Percentiles rank a stretch among this genome's conserved stretches.
Conservation (phyloP, 2,329 filamentous ascomycete species). For the Bipolaris bicolor region DNA sequence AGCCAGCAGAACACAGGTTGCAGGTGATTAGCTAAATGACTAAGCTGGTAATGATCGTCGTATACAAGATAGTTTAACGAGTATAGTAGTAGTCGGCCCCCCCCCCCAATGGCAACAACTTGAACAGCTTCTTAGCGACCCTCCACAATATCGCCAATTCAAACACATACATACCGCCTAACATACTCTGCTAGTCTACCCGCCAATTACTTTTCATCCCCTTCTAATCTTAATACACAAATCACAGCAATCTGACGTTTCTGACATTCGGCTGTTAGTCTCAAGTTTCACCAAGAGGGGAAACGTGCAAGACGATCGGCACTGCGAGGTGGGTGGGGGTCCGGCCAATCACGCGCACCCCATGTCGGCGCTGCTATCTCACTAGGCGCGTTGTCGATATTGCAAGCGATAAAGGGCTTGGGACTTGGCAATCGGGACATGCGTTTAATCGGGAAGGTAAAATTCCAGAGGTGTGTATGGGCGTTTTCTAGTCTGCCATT, state of each 20-base stretch:
- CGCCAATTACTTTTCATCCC: too few relatives aligned
- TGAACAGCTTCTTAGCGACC: too few relatives aligned
- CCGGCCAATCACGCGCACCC: slow-evolving; percentile 12
- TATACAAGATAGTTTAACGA: too few relatives aligned
- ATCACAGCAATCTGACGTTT: background rate
- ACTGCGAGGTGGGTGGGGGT: background rate
- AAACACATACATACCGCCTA: too few relatives aligned
- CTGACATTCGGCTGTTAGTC: background rate
- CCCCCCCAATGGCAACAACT: too few relatives aligned
- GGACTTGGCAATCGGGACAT: slow-evolving; percentile 21
- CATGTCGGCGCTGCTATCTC: slow-evolving; percentile 12
- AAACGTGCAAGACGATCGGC: background rate
- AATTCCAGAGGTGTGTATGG: slow-evolving; percentile 23
- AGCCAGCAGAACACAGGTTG: too few relatives aligned
- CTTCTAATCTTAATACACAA: background rate
- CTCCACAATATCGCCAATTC: too few relatives aligned
- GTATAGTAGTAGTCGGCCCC: too few relatives aligned
- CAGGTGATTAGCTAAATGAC: too few relatives aligned
- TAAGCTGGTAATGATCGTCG: too few relatives aligned
- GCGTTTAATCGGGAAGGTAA: slow-evolving; percentile 30
- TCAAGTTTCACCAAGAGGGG: background rate
- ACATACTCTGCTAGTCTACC: too few relatives aligned
- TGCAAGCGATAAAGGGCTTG: slow-evolving; percentile 13
- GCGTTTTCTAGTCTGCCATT: slow-evolving; percentile 17
- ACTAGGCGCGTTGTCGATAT: slow-evolving; percentile 12